Conservation (phyloP, 768 basidiomycete species). For the Lentinus brumalis region DNA sequence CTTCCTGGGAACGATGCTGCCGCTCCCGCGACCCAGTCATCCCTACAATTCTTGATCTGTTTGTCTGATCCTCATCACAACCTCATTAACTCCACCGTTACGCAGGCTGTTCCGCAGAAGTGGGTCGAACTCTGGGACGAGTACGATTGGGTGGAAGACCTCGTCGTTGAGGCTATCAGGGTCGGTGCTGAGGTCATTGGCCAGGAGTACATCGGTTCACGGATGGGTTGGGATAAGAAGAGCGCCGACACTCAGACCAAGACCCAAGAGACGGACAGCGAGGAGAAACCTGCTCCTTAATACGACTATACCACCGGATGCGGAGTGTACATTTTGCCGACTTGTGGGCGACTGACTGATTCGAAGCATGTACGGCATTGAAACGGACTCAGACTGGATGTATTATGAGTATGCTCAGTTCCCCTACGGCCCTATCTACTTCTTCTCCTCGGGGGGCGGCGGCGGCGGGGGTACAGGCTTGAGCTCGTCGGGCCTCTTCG, state of each 20-base stretch:
- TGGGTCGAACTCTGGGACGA: slow-evolving; percentile 93
- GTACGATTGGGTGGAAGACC: slow-evolving; percentile 95
- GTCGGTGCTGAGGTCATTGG: slow-evolving; percentile 88
- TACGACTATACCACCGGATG: background rate
- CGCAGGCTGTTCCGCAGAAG: slow-evolving; percentile 78
- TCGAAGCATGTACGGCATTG: slow-evolving; percentile 1
- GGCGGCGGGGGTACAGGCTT: slow-evolving; percentile 78
- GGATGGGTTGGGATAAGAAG: slow-evolving; percentile 76
- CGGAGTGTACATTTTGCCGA: background rate
- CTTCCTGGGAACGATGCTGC: slow-evolving; percentile 23
- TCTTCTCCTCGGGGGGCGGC: slow-evolving; percentile 78
- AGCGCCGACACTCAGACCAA: slow-evolving; percentile 12
- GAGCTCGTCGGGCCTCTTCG: slow-evolving; percentile 65
- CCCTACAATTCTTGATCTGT: slow-evolving; percentile 65
- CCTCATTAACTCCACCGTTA: slow-evolving; percentile 73
- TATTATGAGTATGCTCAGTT: slow-evolving; percentile 7
- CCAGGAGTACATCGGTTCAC: slow-evolving; percentile 84
- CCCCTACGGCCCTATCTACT: slow-evolving; percentile 45
- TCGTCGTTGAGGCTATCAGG: slow-evolving; percentile 83
- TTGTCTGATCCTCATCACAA: slow-evolving; percentile 79
- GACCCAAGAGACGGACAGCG: slow-evolving; percentile 6
- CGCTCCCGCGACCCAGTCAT: slow-evolving; percentile 33
- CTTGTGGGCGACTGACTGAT: background rate
- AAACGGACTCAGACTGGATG: slow-evolving; percentile 6
- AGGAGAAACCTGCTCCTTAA: slow-evolving; percentile 13